phyloP scores from a whole-genome alignment of 2,329 filamentous ascomycete species.

The Aspergillus latus region DNA sequence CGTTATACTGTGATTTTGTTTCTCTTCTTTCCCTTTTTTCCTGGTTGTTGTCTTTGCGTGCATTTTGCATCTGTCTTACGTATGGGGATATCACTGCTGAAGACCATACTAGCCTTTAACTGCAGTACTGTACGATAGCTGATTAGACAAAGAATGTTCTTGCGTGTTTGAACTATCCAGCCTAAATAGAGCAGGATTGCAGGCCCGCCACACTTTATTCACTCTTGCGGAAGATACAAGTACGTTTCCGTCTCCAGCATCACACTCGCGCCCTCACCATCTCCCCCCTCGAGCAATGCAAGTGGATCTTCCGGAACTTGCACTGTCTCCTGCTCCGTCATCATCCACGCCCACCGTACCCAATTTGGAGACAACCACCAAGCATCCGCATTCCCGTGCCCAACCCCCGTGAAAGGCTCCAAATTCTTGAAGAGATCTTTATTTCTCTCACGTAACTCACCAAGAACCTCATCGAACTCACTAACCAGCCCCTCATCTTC shows the following conservation, averaged over 20 bases:
- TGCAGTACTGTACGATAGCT: constrained; percentile 15
- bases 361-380: constrained; percentile 41
- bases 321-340: constrained; percentile 42
- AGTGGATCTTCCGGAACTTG: constrained; percentile 38
- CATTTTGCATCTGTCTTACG: constrained; percentile 12
- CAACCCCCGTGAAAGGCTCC: constrained; percentile 21
- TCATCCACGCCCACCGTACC: constrained; percentile 46
- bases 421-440: constrained; percentile 17
- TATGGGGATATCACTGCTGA: constrained; percentile 9
- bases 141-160: constrained; percentile 11
- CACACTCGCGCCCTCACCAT: constrained; percentile 17
- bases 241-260: constrained; percentile 33
- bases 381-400: constrained; percentile 25
- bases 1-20: constrained; percentile 5
- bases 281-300: constrained; percentile 25
- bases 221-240: constrained; percentile 38
- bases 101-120: constrained; percentile 7
- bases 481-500: constrained; percentile 26
- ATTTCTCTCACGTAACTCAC: constrained; percentile 17
- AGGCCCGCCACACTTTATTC: not conserved
- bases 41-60: constrained; percentile 3
- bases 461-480: constrained; percentile 27
- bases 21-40: not conserved
- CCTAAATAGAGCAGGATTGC: not conserved
- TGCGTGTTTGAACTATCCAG: not conserved